Evolutionary conservation across 2,329 filamentous ascomycete species (phyloP).

Genomic region (Dothistroma pini): DNA sequence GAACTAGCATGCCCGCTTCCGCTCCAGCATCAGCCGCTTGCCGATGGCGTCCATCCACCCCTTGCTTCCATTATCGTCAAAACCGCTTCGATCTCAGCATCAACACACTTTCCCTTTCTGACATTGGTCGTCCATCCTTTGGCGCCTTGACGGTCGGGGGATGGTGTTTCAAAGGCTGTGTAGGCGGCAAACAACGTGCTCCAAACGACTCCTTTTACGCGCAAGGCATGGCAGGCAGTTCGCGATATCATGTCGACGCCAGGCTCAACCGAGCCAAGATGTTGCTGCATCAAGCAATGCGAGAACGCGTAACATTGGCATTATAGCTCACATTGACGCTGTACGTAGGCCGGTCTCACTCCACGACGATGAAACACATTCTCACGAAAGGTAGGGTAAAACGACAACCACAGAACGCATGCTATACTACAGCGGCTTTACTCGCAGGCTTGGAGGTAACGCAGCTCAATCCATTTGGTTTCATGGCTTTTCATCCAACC

Average conservation of each 20-base stretch:
- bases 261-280: conserved; percentile 8
- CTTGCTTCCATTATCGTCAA: no score
- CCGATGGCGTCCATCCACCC: no score
- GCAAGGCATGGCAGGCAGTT: conserved; percentile 7
- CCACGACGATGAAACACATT: not conserved
- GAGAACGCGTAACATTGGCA: conserved; percentile 71
- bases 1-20: not conserved
- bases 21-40: no score
- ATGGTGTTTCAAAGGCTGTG: conserved; percentile 24
- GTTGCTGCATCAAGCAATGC: not conserved
- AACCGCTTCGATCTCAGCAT: not conserved
- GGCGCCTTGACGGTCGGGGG: conserved; percentile 6
- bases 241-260: conserved; percentile 7
- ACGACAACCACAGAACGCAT: conserved; percentile 98
- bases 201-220: not conserved
- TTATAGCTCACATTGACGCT: conserved; percentile 98
- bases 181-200: conserved; percentile 15
- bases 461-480: not conserved
- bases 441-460: conserved; percentile 71
- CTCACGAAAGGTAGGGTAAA: conserved; percentile 62
- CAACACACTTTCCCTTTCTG: not conserved
- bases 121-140: not conserved
- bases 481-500: not conserved
- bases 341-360: conserved; percentile 39
- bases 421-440: conserved; percentile 94